These are phyloP conservation scores for Cerrena zonata DNA, from an alignment of 1,284 basidiomycete species.

Conservation along the genomic window DNA sequence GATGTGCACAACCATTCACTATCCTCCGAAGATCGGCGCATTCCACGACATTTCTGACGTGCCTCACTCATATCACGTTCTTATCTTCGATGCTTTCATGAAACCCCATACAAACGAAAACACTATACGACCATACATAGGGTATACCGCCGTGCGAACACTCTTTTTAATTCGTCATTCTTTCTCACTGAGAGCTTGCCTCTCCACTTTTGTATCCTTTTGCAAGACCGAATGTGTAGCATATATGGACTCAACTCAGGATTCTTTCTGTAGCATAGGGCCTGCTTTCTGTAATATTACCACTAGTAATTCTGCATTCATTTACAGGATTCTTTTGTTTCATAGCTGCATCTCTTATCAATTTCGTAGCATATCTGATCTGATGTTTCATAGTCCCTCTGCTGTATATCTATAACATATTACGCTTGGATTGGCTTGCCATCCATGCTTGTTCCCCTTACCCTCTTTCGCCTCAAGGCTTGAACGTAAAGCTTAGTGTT, in stretches of 20 bases:
- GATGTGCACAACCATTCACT: conserved; percentile 11
- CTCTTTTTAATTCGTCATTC: conserved; percentile 9
- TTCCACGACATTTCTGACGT: conserved; percentile 18
- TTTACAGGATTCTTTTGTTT: conserved; percentile 3
- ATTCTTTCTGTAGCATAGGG: conserved; percentile 24
- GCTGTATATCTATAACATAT: too few relatives aligned
- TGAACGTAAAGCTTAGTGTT: too few relatives aligned
- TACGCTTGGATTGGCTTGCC: too few relatives aligned
- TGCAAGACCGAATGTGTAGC: conserved; percentile 34
- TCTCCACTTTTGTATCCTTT: conserved; percentile 19
- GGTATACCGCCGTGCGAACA: conserved; percentile 5
- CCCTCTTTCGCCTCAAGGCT: too few relatives aligned
- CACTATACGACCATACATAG: conserved; percentile 11
- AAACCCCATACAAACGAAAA: conserved; percentile 22
- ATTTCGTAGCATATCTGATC: conserved; percentile 8
- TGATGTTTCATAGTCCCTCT: conserved; percentile 13
- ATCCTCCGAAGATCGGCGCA: conserved; percentile 6
- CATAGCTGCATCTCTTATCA: conserved; percentile 2
- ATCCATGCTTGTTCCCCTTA: too few relatives aligned
- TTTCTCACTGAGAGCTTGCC: conserved; percentile 6
- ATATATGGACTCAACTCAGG: conserved; percentile 21
- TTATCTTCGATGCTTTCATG: conserved; percentile 24
- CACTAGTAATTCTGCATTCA: conserved; percentile 20
- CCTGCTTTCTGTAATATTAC: conserved; percentile 16
- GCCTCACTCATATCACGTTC: conserved; percentile 12